These are phyloP conservation scores for Fraxinus greggii DNA, from an alignment of 305 asterid genomes.

Conservation along the genomic window DNA sequence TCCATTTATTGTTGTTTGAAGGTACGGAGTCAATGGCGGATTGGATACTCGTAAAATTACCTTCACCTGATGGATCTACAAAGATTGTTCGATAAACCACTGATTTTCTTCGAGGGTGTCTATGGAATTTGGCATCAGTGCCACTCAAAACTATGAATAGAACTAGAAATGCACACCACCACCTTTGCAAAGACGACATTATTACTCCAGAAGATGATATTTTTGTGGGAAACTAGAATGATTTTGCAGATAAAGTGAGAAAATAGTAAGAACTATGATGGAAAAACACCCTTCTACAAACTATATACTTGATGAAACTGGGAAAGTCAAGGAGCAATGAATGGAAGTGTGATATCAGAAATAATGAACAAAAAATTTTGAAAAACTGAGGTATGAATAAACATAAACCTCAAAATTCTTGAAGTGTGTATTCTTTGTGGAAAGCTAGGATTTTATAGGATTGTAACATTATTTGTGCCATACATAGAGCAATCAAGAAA, in stretches of 20 bases:
- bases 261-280: not conserved
- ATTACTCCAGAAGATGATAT: not conserved
- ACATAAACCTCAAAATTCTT: not conserved
- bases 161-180: not conserved
- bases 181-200: not conserved
- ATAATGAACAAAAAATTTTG: not conserved
- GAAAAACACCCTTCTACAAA: not conserved
- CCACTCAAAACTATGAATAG: not conserved
- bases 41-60: constrained; percentile 50
- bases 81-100: constrained; percentile 22
- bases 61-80: constrained; percentile 56
- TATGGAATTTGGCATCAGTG: constrained; percentile 11
- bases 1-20: constrained; percentile 41
- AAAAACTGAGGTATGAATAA: not conserved
- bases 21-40: constrained; percentile 60
- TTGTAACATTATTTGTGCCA: not conserved
- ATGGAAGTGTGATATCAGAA: not conserved
- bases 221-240: not conserved
- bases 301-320: not conserved
- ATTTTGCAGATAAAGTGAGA: not conserved
- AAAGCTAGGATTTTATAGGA: not conserved
- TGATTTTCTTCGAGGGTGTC: not conserved
- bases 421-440: not conserved
- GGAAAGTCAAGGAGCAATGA: constrained; percentile 4
- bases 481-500: not conserved